phyloP scores from a whole-genome alignment of 1,139 yeast species.

The Geotrichum macrosporum region DNA sequence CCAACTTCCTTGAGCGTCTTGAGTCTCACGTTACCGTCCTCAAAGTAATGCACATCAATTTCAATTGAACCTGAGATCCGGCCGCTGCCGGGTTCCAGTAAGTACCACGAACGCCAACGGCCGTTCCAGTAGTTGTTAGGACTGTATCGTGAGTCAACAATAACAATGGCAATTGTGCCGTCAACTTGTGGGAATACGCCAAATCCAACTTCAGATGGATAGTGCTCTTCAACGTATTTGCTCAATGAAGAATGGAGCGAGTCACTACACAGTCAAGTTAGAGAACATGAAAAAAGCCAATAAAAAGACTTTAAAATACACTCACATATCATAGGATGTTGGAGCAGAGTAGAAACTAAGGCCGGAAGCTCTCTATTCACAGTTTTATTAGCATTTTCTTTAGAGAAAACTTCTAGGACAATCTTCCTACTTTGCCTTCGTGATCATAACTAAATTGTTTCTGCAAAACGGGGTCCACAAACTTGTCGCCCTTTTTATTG shows the following conservation, averaged over 20 bases:
- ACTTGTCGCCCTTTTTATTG: slow-evolving; percentile 44
- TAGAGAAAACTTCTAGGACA: not conserved
- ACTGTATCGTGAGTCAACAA: slow-evolving; percentile 71
- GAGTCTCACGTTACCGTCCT: slow-evolving; percentile 90
- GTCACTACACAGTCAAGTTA: slow-evolving; percentile 19
- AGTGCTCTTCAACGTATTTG: slow-evolving; percentile 44
- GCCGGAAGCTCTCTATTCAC: slow-evolving; percentile 23
- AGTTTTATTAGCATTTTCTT: not conserved
- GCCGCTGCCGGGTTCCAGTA: slow-evolving; percentile 36
- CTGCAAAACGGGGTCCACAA: slow-evolving; percentile 47
- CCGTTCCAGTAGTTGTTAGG: slow-evolving; percentile 85
- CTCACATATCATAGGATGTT: slow-evolving; percentile 20
- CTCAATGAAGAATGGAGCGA: slow-evolving; percentile 33
- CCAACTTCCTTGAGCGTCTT: slow-evolving; percentile 49
- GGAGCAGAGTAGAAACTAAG: slow-evolving; percentile 16
- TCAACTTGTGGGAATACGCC: slow-evolving; percentile 53
- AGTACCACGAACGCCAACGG: slow-evolving; percentile 73
- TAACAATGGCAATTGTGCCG: slow-evolving; percentile 47
- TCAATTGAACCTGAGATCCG: slow-evolving; percentile 51
- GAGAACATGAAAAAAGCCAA: too few species aligned
- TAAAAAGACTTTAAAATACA: slow-evolving; percentile 16
- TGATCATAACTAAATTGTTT: slow-evolving; percentile 63
- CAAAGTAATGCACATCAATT: slow-evolving; percentile 85
- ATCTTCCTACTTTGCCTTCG: slow-evolving; percentile 31
- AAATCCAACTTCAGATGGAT: slow-evolving; percentile 43